Base-by-base conservation (phyloP, 2,329 filamentous ascomycete species). In the Falciphora oryzae region DNA sequence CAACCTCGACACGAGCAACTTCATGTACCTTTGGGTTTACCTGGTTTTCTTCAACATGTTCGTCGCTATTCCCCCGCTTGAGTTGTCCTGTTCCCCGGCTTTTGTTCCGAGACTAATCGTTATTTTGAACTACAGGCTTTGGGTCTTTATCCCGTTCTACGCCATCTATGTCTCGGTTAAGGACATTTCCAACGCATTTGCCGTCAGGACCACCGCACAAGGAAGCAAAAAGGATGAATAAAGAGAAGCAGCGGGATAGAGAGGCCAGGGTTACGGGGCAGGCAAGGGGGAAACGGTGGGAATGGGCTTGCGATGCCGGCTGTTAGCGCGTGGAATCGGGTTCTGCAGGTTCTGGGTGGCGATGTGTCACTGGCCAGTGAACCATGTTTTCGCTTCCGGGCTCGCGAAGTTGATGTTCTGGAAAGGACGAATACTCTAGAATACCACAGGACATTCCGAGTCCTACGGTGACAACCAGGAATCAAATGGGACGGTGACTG, bases 11-110 rank as follows among this genome's bases (percentile, higher is more conserved):
- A 80, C 80, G 25, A 86, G 81, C 76, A 89, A 89, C 75, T 88
- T 85, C 69, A 87, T 90, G 85, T 88, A 87, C 70, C 76, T 83
- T 67, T 89, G 86, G 86, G 78, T 89, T 18, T 89, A 89, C 69
- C 76, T 90, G 22, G 78, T 88, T 68, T 89, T 89, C 75, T 89
- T 90, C 79, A 90, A 90, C 74, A 82, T 81, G 69, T 63, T 22
- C 58, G 62, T 63, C 28, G 27, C 28, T 25, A 38, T 29, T 13
- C 35, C n/a, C 60, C 13, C 38, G 5, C 4, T 18, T 6, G 32
- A 61, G 11, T 13, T 32, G 10, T 29, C 4, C 1, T 10, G 22
- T 31, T 25, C 44, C 16, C 2, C 44, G 13, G 28, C 38, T 10
- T 25, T 29, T 18, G 38, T 38, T 13, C 44, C 38, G 44, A 53